Evolutionary conservation across 495 filamentous ascomycete genomes (phyloP), one percentile per base, ranked within the genome.

Genomic region (Aspergillus affinis): DNA sequence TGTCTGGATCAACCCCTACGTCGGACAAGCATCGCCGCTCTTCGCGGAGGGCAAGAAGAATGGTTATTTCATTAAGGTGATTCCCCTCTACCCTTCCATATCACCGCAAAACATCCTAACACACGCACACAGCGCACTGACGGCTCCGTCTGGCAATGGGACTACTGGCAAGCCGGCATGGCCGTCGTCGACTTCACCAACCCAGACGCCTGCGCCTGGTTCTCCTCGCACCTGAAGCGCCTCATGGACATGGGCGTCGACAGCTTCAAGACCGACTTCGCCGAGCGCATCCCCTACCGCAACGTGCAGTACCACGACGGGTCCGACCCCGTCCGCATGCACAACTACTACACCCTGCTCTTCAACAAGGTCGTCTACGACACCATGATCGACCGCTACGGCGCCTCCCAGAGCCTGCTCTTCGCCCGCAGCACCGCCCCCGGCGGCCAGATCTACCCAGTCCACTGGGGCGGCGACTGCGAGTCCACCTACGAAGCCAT

Each of bases 131-230:
- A 78, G 75, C 82, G 86, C 19, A 83, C 76, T 55, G 87, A 91
- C 59, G 87, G 85, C 19, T 86, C 88, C 55, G 72, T 90, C 21
- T 90, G 82, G 80, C 86, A 90, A 71, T 89, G 86, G 85, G 88
- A 90, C 64, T 72, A 87, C 41, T 90, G 87, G 87, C 86, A 90
- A 65, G 83, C 86, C 19, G 87, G 88, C 36, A 91, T 91, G 88
- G 87, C 86, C 3, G 73, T 90, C 4, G 77, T 90, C 9, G 88
- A 90, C 65, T 89, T 90, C 71, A 90, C 88, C 5, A 90, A 90
- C 67, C 88, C 87, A 2, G 80, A 78, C 20, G 87, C 87, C 7
- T 79, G 78, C 52, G 64, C 73, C 18, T 90, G 87, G 88, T 90
- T 81, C 63, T 71, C 70, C 57, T 60, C 60, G 3, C 85, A 87